phyloP scores from a whole-genome alignment of 768 basidiomycete species.

The Pulveroboletus sp. region DNA sequence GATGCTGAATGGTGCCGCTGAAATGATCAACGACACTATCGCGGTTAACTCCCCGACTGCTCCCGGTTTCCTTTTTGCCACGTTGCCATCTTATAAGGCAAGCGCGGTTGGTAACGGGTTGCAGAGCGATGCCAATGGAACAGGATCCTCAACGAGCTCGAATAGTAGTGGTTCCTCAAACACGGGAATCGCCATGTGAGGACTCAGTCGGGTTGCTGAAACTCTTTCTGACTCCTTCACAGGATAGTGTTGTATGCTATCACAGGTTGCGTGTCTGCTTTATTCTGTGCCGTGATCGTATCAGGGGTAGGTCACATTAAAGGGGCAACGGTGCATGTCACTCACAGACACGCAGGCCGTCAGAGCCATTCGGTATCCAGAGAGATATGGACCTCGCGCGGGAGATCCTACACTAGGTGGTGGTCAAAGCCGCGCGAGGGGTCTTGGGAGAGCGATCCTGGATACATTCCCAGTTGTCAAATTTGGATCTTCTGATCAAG shows the following conservation, averaged over 20 bases:
- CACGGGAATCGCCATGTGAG: constrained; percentile 77
- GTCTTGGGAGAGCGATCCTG: constrained; percentile 86
- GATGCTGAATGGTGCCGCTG: constrained; percentile 52
- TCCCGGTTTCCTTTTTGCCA: constrained; percentile 67
- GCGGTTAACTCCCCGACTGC: constrained; percentile 38
- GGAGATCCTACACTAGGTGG: constrained; percentile 28
- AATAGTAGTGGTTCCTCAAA: constrained; percentile 26
- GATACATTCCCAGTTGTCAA: constrained; percentile 96
- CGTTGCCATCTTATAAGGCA: constrained; percentile 61
- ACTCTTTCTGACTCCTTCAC: constrained; percentile 9
- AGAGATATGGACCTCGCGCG: constrained; percentile 80
- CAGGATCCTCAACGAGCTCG: constrained; percentile 11
- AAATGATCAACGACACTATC: constrained; percentile 43
- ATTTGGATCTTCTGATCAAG: constrained; percentile 46
- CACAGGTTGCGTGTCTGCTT: constrained; percentile 80
- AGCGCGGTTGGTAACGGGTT: constrained; percentile 32
- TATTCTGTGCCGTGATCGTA: constrained; percentile 82
- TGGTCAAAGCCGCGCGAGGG: constrained; percentile 70
- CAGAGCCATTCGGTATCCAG: constrained; percentile 83
- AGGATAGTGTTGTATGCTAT: constrained; percentile 84
- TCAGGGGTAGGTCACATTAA: constrained; percentile 58
- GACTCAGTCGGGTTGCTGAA: constrained; percentile 4
- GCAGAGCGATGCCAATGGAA: constrained; percentile 20
- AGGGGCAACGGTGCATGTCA: no score
- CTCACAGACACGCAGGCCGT: constrained; percentile 50